Percentiles rank a stretch among this genome's conserved stretches.
These are phyloP conservation scores for Ceratobasidium sp. DNA, from an alignment of 1,284 basidiomycete genomes.

Conservation along the genomic window DNA sequence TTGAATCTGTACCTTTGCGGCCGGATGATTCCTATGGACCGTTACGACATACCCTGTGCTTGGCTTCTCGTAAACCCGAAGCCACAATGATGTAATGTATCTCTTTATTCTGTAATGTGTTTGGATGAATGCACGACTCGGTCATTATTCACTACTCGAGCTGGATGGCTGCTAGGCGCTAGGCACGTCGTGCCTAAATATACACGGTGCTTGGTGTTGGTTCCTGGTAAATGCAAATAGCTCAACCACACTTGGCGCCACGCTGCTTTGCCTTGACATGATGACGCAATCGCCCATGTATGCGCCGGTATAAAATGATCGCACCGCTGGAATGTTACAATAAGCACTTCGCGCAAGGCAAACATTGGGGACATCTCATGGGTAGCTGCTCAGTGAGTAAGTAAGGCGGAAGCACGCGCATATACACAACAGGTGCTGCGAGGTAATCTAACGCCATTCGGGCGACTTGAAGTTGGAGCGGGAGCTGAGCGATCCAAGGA, in stretches of 20 bases:
- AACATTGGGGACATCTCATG: too few species aligned
- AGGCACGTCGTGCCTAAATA: too few species aligned
- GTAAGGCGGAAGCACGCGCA: too few species aligned
- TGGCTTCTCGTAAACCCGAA: conserved; percentile 27
- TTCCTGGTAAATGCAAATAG: too few species aligned
- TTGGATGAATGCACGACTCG: background rate
- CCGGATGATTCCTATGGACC: background rate
- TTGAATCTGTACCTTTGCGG: background rate
- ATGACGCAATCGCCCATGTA: too few species aligned
- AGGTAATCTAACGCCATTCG: conserved; percentile 16
- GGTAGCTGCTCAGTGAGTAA: too few species aligned
- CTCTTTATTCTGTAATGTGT: background rate
- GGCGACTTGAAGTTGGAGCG: conserved; percentile 6
- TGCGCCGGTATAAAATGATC: too few species aligned
- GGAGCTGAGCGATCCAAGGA: conserved; percentile 6
- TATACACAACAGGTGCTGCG: conserved; percentile 5
- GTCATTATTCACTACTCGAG: background rate
- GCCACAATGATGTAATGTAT: background rate
- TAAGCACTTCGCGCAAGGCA: too few species aligned
- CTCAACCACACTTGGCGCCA: too few species aligned
- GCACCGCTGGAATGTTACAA: too few species aligned
- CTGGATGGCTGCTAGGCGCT: background rate
- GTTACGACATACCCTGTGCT: conserved; percentile 8
- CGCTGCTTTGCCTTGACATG: too few species aligned
- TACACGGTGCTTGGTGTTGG: too few species aligned